phyloP scores from a whole-genome alignment of 1,139 yeast species.

The Hyphopichia burtonii region DNA sequence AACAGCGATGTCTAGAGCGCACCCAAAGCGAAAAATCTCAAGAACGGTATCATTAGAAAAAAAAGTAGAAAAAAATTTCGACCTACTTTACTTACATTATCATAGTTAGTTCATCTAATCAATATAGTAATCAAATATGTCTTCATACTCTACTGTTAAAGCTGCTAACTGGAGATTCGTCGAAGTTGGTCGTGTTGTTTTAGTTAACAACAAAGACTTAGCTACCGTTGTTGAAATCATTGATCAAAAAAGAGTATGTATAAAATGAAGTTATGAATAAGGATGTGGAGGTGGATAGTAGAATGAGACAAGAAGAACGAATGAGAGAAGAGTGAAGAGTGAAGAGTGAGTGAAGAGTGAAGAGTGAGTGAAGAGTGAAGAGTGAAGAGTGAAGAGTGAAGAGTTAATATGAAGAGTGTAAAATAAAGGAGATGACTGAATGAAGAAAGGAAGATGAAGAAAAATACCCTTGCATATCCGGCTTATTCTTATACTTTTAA shows the following conservation, averaged over 20 bases:
- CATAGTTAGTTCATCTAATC: conserved; percentile 6
- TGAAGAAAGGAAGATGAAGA: too few relatives aligned
- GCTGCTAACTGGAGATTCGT: conserved; percentile 99
- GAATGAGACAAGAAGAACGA: conserved; percentile 1
- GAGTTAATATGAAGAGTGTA: too few relatives aligned
- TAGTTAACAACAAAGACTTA: conserved; percentile 76
- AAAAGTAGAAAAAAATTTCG: conserved; percentile 2
- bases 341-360: too few relatives aligned
- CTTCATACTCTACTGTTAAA: conserved; percentile 69
- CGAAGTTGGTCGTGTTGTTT: conserved; percentile 99
- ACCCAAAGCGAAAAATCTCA: neutral
- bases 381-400: too few relatives aligned
- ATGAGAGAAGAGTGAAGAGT: neutral
- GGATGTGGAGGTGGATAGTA: too few relatives aligned
- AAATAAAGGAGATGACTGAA: too few relatives aligned
- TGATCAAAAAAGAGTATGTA: conserved; percentile 97
- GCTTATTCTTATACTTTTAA: too few relatives aligned
- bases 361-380: too few relatives aligned
- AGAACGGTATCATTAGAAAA: conserved; percentile 4
- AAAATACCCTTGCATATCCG: too few relatives aligned
- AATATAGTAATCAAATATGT: conserved; percentile 21
- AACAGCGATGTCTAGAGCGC: too few relatives aligned
- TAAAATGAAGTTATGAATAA: neutral
- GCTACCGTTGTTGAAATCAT: conserved; percentile 97
- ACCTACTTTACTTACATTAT: conserved; percentile 5